Evolutionary conservation across 179 eudicot species (phyloP).

Genomic region (Dionaea muscipula): DNA sequence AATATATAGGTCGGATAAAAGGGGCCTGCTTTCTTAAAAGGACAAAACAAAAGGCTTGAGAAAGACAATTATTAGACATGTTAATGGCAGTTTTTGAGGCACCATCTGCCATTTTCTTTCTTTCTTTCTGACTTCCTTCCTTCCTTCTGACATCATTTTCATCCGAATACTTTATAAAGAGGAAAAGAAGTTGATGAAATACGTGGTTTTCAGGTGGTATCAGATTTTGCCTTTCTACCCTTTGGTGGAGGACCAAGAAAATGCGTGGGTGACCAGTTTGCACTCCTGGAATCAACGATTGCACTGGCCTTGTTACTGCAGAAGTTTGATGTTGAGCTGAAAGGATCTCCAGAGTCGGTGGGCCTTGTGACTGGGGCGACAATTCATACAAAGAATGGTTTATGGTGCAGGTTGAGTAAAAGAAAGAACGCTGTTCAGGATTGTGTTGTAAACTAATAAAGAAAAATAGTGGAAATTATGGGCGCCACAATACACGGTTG

Average conservation of each 20-base stretch:
- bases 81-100: no score
- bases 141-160: no score
- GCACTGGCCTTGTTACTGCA: constrained; percentile 76
- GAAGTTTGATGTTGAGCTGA: constrained; percentile 75
- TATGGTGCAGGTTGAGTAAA: constrained; percentile 73
- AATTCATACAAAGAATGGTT: constrained; percentile 83
- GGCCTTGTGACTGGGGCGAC: constrained; percentile 96
- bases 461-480: no score
- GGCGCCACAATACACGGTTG: no score
- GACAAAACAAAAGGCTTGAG: no score
- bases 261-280: constrained; percentile 97
- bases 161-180: no score
- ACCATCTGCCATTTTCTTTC: neutral
- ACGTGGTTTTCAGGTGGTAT: constrained; percentile 40
- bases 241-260: constrained; percentile 98
- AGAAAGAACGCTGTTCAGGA: constrained; percentile 22
- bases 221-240: constrained; percentile 90
- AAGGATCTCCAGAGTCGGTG: constrained; percentile 69
- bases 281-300: constrained; percentile 97
- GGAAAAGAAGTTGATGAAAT: no score
- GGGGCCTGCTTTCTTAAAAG: no score
- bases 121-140: neutral
- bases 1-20: no score
- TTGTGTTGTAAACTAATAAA: neutral
- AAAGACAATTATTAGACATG: no score